Evolutionary conservation across 2,329 filamentous ascomycete genomes (phyloP), one percentile per base, ranked within the genome.

Genomic region (Colletotrichum lindemuthianum): DNA sequence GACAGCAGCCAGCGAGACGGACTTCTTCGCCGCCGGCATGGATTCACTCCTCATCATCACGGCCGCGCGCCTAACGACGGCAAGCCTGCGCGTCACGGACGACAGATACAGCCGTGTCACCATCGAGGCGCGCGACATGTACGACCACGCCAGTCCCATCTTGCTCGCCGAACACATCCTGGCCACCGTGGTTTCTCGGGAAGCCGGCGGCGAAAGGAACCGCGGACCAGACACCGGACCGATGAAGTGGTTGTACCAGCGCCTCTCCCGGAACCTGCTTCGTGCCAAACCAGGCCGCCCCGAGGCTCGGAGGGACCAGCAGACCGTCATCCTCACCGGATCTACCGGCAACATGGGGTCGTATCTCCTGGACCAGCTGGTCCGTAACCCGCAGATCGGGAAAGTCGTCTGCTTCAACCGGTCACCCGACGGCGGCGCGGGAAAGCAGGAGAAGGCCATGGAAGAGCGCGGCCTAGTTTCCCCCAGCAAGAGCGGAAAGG

Each of bases 31-130:
- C 2, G 69, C 73, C 2, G 79, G 79, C 0, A 70, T 80, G 41
- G 78, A 81, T 65, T 81, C 79, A 0, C 67, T 81, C 36, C 75
- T 79, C 24, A 74, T 80, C 4, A 74, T 78, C 47, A 67, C 59
- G 2, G 58, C 77, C 55, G 71, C 74, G 37, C 67, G 73, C 52
- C 66, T 81, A 53, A 68, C 84, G 6, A 72, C 71, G 2, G 67
- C 70, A 0, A 74, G 75, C 4, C 63, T 80, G 3, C 69, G 74
- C 15, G 72, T 74, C 2, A 70, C 73, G 0, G 73, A 74, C 1
- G 55, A 70, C n/a, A 56, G 75, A 4, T 72, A 76, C 5, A 75
- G 79, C 47, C 70, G 75, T 0, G 70, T 76, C 0, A 69, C 70
- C 1, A 60, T 78, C 2, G 75, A 78, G 9, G 77, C 79, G 40